These are phyloP conservation scores for Xerophyta viscosa DNA, from an alignment of 106 monocot species.

Conservation along the genomic window DNA sequence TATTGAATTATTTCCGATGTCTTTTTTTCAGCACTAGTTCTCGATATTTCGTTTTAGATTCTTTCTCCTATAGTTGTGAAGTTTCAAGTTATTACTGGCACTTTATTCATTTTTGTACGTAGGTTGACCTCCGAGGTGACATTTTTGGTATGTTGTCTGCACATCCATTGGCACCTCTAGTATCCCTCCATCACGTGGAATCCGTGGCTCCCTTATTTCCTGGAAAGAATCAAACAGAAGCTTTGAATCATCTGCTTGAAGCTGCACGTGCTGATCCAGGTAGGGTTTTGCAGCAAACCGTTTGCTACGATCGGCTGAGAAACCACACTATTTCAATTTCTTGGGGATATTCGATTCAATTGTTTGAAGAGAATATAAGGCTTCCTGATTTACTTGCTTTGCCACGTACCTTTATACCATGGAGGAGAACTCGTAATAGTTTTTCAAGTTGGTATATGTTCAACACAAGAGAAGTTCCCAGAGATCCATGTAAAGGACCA, in stretches of 20 bases:
- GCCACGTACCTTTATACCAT: slow-evolving; percentile 58
- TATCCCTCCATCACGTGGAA: slow-evolving; percentile 87
- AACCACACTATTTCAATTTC: slow-evolving; percentile 52
- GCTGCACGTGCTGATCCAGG: slow-evolving; percentile 44
- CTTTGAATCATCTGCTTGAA: slow-evolving; percentile 43
- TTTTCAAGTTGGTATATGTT: slow-evolving; percentile 47
- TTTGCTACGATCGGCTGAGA: slow-evolving; percentile 53
- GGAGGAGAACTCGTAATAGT: slow-evolving; percentile 35
- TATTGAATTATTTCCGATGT: no score
- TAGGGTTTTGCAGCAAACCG: slow-evolving; percentile 59
- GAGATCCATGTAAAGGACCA: slow-evolving; percentile 62
- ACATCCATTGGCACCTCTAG: slow-evolving; percentile 65
- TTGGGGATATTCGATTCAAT: slow-evolving; percentile 78
- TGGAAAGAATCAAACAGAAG: slow-evolving; percentile 26
- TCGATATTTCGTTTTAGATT: no score
- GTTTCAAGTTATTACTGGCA: neutral
- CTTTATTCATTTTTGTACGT: neutral
- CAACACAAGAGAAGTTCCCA: slow-evolving; percentile 45
- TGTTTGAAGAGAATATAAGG: slow-evolving; percentile 57
- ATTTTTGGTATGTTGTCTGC: slow-evolving; percentile 56
- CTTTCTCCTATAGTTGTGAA: neutral
- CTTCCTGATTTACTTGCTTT: slow-evolving; percentile 54
- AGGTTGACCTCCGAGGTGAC: slow-evolving; percentile 81
- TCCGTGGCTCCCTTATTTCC: slow-evolving; percentile 61
- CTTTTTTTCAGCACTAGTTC: no score